A percentile compares a stretch with the other conserved stretches of the same genome.
phyloP scores from a whole-genome alignment of 805 yeast species.

The Schizosaccharomyces pombe region DNA sequence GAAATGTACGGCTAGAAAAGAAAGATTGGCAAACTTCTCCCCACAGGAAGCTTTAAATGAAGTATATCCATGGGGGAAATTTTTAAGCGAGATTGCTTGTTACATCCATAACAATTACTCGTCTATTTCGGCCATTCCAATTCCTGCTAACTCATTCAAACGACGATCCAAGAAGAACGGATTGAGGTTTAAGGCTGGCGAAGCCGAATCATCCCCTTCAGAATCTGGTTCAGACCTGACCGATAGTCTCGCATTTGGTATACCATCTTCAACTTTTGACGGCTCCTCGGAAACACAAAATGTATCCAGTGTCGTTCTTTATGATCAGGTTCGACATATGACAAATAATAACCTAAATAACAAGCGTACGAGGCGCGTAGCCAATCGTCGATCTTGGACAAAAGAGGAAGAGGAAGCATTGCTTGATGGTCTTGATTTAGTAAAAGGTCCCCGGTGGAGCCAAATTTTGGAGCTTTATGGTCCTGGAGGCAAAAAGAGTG shows the following conservation, averaged over 20 bases:
- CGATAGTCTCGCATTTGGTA: background rate
- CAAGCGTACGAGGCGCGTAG: conserved; percentile 3
- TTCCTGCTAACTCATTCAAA: background rate
- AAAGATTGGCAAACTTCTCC: background rate
- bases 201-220: background rate
- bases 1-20: conserved; percentile 2
- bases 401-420: conserved; percentile 71
- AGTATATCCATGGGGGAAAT: conserved; percentile 1
- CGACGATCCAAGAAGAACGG: background rate
- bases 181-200: background rate
- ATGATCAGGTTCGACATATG: conserved; percentile 1
- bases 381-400: conserved; percentile 55
- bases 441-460: conserved; percentile 85
- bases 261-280: background rate
- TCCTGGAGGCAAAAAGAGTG: conserved; percentile 72
- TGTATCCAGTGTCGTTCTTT: background rate
- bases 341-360: too few relatives aligned
- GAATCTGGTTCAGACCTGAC: background rate
- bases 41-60: background rate
- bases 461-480: conserved; percentile 77
- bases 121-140: conserved; percentile 1
- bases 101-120: background rate
- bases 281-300: background rate
- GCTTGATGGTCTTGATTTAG: conserved; percentile 44
- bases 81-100: conserved; percentile 1